A percentile compares a stretch with the other conserved stretches of the same genome.
These are phyloP conservation scores for Boletus pseudo-olivaceus DNA, from an alignment of 768 basidiomycete species.

Conservation along the genomic window DNA sequence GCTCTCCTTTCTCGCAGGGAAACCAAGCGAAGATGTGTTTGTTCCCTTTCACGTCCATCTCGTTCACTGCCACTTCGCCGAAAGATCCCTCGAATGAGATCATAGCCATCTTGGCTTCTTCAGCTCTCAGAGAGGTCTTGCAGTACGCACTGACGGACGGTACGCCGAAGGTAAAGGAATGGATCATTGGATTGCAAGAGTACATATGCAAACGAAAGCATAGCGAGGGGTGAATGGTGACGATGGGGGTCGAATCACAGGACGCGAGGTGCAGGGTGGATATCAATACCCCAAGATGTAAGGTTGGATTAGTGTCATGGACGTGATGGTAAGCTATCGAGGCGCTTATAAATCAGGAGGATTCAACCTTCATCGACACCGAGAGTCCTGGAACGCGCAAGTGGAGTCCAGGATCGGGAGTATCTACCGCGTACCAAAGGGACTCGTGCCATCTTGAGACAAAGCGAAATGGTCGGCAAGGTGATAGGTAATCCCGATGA, in stretches of 20 bases:
- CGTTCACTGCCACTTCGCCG: too few relatives aligned
- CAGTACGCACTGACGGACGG: conserved; percentile 73
- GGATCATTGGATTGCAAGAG: conserved; percentile 66
- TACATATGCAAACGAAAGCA: conserved; percentile 53
- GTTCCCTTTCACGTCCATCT: too few relatives aligned
- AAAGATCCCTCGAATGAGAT: too few relatives aligned
- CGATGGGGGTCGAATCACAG: conserved; percentile 74
- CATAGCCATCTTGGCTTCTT: too few relatives aligned
- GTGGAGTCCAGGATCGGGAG: conserved; percentile 16
- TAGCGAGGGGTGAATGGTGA: conserved; percentile 64
- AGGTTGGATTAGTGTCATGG: background rate
- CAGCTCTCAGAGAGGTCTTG: conserved; percentile 57
- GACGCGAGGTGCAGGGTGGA: conserved; percentile 48
- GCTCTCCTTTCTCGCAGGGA: conserved; percentile 56
- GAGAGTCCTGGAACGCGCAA: conserved; percentile 69
- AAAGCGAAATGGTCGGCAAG: conserved; percentile 53
- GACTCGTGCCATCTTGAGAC: background rate
- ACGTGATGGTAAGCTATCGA: conserved; percentile 49
- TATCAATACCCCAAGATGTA: background rate
- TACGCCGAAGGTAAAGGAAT: conserved; percentile 50
- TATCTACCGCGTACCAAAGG: background rate
- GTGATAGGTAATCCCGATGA: conserved; percentile 5
- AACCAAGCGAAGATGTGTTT: too few relatives aligned
- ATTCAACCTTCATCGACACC: conserved; percentile 48
- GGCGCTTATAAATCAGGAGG: conserved; percentile 67